Percentiles rank a stretch among this genome's conserved stretches.
Conservation (phyloP, 2,329 filamentous ascomycete genomes). For the Ascochyta viciae-villosae region DNA sequence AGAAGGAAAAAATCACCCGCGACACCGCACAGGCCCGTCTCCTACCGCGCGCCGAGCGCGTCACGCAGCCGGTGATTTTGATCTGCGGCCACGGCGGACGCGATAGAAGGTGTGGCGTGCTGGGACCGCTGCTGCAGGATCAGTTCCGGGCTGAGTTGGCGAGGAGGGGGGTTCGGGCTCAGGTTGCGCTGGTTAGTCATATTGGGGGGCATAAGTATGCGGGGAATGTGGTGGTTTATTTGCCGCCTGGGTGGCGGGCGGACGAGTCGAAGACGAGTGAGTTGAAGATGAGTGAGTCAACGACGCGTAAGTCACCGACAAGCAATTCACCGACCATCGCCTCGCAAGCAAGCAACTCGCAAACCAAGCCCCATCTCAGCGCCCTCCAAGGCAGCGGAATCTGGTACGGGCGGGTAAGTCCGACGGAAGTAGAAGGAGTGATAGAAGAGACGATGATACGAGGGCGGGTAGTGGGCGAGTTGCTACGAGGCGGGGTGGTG, state of each 20-base stretch:
- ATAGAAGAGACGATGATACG: constrained; percentile 72
- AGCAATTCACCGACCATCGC: no score
- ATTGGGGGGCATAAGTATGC: constrained; percentile 87
- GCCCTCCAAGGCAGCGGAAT: constrained; percentile 74
- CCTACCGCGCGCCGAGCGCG: constrained; percentile 61
- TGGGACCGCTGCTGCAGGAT: constrained; percentile 74
- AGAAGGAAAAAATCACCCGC: constrained; percentile 55
- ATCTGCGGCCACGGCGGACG: constrained; percentile 87
- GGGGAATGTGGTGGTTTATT: constrained; percentile 82
- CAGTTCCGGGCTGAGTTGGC: constrained; percentile 72
- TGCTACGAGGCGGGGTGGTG: constrained; percentile 73
- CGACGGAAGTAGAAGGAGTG: constrained; percentile 77
- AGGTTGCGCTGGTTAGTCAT: constrained; percentile 76
- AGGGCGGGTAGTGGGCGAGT: constrained; percentile 72
- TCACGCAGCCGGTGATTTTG: constrained; percentile 62
- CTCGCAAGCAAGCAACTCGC: no score
- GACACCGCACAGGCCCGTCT: constrained; percentile 56
- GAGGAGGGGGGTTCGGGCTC: constrained; percentile 59
- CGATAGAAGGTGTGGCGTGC: constrained; percentile 80
- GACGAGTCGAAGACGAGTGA: no score
- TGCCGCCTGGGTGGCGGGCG: constrained; percentile 61
- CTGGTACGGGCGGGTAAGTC: constrained; percentile 83
- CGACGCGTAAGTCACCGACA: no score
- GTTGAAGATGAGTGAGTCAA: no score
- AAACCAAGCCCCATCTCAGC: no score